Base-by-base conservation (phyloP, 1,139 yeast species). In the Candida freyschussii region DNA sequence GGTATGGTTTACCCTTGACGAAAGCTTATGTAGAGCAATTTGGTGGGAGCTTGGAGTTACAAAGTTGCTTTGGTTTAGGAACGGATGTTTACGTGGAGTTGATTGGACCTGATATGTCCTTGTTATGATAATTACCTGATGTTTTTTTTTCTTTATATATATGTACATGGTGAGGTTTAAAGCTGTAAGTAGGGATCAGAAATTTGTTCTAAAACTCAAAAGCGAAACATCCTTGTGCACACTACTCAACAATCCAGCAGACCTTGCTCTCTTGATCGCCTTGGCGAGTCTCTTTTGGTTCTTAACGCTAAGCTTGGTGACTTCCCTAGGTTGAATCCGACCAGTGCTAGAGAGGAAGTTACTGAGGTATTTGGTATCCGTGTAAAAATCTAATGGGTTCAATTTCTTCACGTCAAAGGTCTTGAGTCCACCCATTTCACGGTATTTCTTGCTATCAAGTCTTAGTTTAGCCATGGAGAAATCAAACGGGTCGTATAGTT, bases 1-100 rank as follows among this genome's bases (percentile, higher is more conserved):
- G 98, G 1, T 89, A 86, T 53, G 98, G 98, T 0, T 60, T 89
- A 33, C 97, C 97, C 2, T 63, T 89, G 40, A 84, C 91, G 61
- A 73, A 75, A 50, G 80, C 83, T 0, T 80, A 80, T 48, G 74
- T 79, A 22, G 80, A 75, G 51, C 68, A 78, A 50, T 78, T 79
- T 52, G 78, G 78, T 24, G 97, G 97, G 1, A 74, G 70, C 57
- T 69, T 89, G 41, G 78, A 80, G 24, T 66, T 89, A 23, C 95
- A 87, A 54, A 78, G 83, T 20, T 76, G 86, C 43, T 72, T 75
- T 57, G 95, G 96, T 2, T 76, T 85, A 76, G 98, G 98, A 7
- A 78, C 85, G 0, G 84, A 77, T 45, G 82, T 75, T n/a, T 78
- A 78, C 45, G 60, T 78, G 17, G 72, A 70, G 33, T 52, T 78